Evolutionary conservation across 139 green algal genomes (phyloP).

Genomic region (Chlorella sp.): DNA sequence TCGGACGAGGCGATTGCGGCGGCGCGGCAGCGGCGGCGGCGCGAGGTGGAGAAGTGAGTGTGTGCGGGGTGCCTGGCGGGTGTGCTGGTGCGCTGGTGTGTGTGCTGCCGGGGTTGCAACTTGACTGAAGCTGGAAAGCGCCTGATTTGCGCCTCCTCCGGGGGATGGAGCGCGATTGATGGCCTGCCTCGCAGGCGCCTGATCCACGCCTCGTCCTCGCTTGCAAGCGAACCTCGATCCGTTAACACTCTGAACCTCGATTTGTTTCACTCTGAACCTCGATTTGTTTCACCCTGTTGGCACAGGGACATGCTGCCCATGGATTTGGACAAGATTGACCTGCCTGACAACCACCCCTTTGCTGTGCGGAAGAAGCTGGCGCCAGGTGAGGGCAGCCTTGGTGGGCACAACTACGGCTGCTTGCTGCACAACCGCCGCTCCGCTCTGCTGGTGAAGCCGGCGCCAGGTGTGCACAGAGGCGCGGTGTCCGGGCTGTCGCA

Average conservation of each 20-base stretch:
- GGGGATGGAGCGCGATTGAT: background rate
- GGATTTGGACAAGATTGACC: constrained; percentile 71
- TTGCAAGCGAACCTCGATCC: too few species aligned
- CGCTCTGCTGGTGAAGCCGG: background rate
- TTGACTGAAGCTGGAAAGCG: too few species aligned
- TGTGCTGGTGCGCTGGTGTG: background rate
- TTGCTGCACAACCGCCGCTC: constrained; percentile 13
- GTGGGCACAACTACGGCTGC: background rate
- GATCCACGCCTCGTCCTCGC: too few species aligned
- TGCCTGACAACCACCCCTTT: constrained; percentile 88
- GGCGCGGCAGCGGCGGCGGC: constrained; percentile 62
- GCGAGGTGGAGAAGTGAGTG: constrained; percentile 41
- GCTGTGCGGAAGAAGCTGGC: constrained; percentile 68
- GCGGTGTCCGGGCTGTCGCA: too few species aligned
- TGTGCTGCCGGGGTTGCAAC: too few species aligned
- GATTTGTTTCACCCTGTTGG: background rate
- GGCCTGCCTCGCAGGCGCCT: too few species aligned
- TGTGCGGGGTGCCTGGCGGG: background rate
- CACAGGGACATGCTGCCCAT: constrained; percentile 30
- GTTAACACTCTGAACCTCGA: too few species aligned
- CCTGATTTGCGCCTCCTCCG: too few species aligned
- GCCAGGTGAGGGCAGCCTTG: background rate
- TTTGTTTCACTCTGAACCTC: too few species aligned
- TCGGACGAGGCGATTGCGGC: constrained; percentile 67
- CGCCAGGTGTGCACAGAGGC: too few species aligned